phyloP scores from a whole-genome alignment of 108 stramenopile genomes.

The Epithemia pelagica region DNA sequence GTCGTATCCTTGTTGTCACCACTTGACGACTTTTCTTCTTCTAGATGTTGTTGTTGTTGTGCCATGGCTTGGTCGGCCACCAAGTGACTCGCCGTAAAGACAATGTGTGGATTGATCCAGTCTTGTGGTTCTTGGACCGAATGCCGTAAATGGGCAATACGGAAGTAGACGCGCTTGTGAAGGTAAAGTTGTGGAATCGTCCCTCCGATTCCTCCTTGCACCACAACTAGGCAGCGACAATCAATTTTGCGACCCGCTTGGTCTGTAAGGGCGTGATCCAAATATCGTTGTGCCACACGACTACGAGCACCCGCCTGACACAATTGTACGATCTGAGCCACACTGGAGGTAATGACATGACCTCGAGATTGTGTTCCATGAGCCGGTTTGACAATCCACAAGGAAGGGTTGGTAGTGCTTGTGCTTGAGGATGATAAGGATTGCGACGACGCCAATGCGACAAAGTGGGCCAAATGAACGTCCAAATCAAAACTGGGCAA shows the following conservation, averaged over 20 bases:
- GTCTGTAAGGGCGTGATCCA: conserved; percentile 7
- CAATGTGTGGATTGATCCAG: conserved; percentile 3
- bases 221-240: conserved; percentile 13
- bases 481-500: conserved; percentile 13
- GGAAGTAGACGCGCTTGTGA: conserved; percentile 18
- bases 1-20: not conserved
- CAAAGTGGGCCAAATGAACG: conserved; percentile 11
- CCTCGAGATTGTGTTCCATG: conserved; percentile 12
- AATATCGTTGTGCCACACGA: conserved; percentile 17
- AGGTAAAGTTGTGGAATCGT: conserved; percentile 3
- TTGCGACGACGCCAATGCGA: conserved; percentile 1
- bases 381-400: conserved; percentile 18
- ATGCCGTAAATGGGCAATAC: conserved; percentile 9
- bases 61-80: not conserved
- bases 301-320: conserved; percentile 6
- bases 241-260: conserved; percentile 15
- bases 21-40: not conserved
- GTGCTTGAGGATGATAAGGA: too few relatives aligned
- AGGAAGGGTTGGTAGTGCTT: not conserved
- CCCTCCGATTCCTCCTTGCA: not conserved
- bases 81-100: conserved; percentile 11
- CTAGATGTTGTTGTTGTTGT: too few relatives aligned
- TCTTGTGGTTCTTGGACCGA: conserved; percentile 2
- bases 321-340: conserved; percentile 8
- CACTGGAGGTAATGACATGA: conserved; percentile 8